phyloP scores from a whole-genome alignment of 495 filamentous ascomycete genomes.

The Penicillium psychrofluorescens region DNA sequence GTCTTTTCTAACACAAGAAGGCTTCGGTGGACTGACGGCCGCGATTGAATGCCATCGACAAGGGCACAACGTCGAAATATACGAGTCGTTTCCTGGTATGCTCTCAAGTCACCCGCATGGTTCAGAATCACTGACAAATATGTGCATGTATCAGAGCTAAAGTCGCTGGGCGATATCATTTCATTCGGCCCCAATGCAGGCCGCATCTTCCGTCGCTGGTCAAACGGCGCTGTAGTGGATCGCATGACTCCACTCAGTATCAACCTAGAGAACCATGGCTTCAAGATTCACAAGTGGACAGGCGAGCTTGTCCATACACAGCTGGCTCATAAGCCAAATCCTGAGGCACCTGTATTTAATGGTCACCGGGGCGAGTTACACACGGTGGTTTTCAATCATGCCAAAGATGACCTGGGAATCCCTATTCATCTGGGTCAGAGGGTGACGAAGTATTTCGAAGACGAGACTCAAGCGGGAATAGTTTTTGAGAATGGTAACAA shows the following conservation, averaged over 20 bases:
- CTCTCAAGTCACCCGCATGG: not conserved
- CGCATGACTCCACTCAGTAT: conserved; percentile 45
- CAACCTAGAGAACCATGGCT: conserved; percentile 44
- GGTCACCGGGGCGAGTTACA: conserved; percentile 55
- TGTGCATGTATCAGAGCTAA: conserved; percentile 29
- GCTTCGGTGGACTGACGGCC: conserved; percentile 55
- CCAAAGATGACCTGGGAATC: conserved; percentile 45
- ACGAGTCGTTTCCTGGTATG: conserved; percentile 45
- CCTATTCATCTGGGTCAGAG: conserved; percentile 46
- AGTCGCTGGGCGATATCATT: conserved; percentile 55
- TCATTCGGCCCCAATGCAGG: conserved; percentile 56
- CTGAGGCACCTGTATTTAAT: conserved; percentile 51
- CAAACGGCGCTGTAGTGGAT: conserved; percentile 31
- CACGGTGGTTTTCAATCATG: conserved; percentile 48
- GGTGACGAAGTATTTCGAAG: conserved; percentile 51
- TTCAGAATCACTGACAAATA: too few relatives aligned
- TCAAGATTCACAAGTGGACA: conserved; percentile 48
- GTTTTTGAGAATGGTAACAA: conserved; percentile 43
- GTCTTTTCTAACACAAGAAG: conserved; percentile 10
- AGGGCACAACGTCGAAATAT: conserved; percentile 54
- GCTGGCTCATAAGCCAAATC: conserved; percentile 29
- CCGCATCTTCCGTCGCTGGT: conserved; percentile 48
- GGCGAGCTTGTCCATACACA: conserved; percentile 56
- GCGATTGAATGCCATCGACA: conserved; percentile 59
- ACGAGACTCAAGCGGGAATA: conserved; percentile 44